Evolutionary conservation across 768 basidiomycete species (phyloP).

Genomic region (Nidularia sp.): DNA sequence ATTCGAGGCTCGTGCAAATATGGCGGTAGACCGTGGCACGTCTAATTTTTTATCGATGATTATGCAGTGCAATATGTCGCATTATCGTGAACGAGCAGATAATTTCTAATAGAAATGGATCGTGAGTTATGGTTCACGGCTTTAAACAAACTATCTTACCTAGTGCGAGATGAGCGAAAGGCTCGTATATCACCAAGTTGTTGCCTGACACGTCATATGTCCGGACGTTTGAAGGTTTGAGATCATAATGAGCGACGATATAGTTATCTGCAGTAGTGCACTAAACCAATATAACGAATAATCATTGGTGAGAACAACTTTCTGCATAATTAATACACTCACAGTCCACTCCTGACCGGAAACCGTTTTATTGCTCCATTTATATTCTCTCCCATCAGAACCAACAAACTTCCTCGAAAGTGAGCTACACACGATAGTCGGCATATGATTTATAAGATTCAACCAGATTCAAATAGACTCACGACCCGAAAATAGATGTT

Average conservation of each 20-base stretch:
- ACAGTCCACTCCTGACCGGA: slow-evolving; percentile 75
- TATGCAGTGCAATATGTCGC: slow-evolving; percentile 50
- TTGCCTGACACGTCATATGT: slow-evolving; percentile 63
- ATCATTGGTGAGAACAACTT: not conserved
- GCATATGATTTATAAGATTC: too few species aligned
- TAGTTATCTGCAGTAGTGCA: slow-evolving; percentile 50
- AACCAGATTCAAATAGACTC: slow-evolving; percentile 15
- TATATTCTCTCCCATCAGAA: slow-evolving; percentile 68
- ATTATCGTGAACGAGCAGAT: slow-evolving; percentile 53
- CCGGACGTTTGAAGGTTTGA: slow-evolving; percentile 49
- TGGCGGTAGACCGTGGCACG: too few species aligned
- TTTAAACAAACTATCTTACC: slow-evolving; percentile 31
- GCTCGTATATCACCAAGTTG: slow-evolving; percentile 55
- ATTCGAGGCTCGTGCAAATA: too few species aligned
- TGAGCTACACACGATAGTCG: slow-evolving; percentile 36
- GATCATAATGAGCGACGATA: slow-evolving; percentile 63
- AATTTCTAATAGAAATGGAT: slow-evolving; percentile 42
- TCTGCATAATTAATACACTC: slow-evolving; percentile 20
- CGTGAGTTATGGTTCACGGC: slow-evolving; percentile 17
- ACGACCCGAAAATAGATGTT: slow-evolving; percentile 65
- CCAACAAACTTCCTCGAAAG: slow-evolving; percentile 64
- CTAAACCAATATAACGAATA: slow-evolving; percentile 23
- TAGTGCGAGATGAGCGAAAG: slow-evolving; percentile 45
- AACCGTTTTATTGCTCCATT: slow-evolving; percentile 54
- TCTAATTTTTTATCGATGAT: slow-evolving; percentile 16